Evolutionary conservation across 345 rosid species (phyloP).

Genomic region (Gossypium mustelinum): DNA sequence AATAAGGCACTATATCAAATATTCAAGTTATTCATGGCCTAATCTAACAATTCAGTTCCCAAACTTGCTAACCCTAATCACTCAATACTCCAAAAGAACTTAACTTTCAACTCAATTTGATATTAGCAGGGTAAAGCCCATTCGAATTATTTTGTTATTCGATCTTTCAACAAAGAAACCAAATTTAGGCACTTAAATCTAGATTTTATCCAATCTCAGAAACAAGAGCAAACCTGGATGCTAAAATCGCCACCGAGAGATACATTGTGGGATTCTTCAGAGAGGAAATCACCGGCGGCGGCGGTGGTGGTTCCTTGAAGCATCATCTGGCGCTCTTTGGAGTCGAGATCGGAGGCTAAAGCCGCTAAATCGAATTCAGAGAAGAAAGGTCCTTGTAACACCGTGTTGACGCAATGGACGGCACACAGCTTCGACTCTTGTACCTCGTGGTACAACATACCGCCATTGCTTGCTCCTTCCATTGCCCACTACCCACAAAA

Average conservation of each 20-base stretch:
- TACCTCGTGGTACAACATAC: constrained; percentile 97
- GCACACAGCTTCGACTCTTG: constrained; percentile 98
- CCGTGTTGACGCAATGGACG: constrained; percentile 97
- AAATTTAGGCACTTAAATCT: background rate
- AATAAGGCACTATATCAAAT: background rate
- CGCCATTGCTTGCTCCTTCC: constrained; percentile 87
- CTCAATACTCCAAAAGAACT: background rate
- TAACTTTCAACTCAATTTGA: background rate
- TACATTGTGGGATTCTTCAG: constrained; percentile 89
- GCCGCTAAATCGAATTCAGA: constrained; percentile 94
- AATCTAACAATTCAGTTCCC: background rate
- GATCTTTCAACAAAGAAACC: background rate
- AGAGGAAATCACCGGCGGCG: constrained; percentile 60
- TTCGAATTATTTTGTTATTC: background rate
- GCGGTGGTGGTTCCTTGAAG: constrained; percentile 33
- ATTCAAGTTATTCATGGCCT: constrained; percentile 1
- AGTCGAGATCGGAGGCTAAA: constrained; percentile 87
- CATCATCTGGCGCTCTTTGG: constrained; percentile 77
- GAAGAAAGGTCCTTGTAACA: constrained; percentile 92
- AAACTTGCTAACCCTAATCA: background rate
- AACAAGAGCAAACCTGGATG: constrained; percentile 50
- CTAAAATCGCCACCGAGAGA: constrained; percentile 94
- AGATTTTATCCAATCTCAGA: background rate
- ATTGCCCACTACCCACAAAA: constrained; percentile 17
- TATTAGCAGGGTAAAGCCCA: background rate